These are phyloP conservation scores for Phytopythium montanum DNA, from an alignment of 352 stramenopile genomes.

Conservation along the genomic window DNA sequence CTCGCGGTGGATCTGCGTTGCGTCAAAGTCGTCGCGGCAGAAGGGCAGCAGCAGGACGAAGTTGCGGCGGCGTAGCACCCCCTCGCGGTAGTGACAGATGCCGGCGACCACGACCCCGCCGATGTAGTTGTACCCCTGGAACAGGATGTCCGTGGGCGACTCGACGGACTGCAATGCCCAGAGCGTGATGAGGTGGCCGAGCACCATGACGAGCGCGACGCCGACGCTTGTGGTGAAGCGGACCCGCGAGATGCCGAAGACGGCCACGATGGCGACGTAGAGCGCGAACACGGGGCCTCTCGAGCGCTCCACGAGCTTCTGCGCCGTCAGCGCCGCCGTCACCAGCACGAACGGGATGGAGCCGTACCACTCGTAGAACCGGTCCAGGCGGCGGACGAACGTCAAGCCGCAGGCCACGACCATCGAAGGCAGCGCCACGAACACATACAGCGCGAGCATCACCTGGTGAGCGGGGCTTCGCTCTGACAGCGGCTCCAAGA, in stretches of 20 bases:
- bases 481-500: background rate
- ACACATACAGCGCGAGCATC: conserved; percentile 17
- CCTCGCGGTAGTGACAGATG: conserved; percentile 36
- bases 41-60: conserved; percentile 38
- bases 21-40: conserved; percentile 21
- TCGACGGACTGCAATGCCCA: conserved; percentile 21
- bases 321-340: conserved; percentile 18
- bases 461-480: conserved; percentile 4
- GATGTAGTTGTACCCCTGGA: conserved; percentile 42
- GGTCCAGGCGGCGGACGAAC: conserved; percentile 16
- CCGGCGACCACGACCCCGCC: conserved; percentile 30
- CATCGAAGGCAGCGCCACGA: conserved; percentile 17
- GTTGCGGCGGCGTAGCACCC: conserved; percentile 33
- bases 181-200: conserved; percentile 11
- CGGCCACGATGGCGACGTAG: conserved; percentile 33
- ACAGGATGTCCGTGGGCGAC: conserved; percentile 27
- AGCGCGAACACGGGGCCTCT: conserved; percentile 33
- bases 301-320: conserved; percentile 29
- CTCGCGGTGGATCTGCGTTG: conserved; percentile 11
- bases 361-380: conserved; percentile 27
- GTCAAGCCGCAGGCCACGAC: conserved; percentile 15
- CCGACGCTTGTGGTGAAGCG: conserved; percentile 31
- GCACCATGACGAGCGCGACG: conserved; percentile 22
- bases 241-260: conserved; percentile 44
- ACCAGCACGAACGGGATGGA: conserved; percentile 31